Base-by-base conservation (phyloP, 768 basidiomycete species). In the Saitozyma sp. region DNA sequence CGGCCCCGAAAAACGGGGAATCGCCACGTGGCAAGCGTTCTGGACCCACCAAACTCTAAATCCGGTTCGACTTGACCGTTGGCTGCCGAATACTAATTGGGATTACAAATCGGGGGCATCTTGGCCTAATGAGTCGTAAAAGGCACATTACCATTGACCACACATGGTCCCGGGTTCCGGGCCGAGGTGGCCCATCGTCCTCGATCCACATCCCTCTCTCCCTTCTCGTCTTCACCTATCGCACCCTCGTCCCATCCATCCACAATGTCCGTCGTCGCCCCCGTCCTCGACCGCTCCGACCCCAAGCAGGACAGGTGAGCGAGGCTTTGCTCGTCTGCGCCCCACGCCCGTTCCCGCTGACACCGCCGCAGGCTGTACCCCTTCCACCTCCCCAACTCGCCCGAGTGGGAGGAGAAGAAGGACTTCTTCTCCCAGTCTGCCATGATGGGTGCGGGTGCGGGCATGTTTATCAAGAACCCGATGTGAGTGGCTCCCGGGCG, bases 401-500 rank as follows among this genome's bases (percentile, higher is more conserved):
- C 70, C 29, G 74, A 70, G 58, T 75, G 74, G 74, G 59, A 59
- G 42, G 63, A 68, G 54, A 45, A 68, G 50, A 70, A 68, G 53
- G 70, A 70, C 52, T 64, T 54, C n/a, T 72, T 67, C 46, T 51
- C 54, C 11, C 63, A 62, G 39, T 57, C 64, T 9, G 67, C 71
- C 2, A 72, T 73, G 74, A 72, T 68, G 59, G 69, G 62, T 51
- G 66, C 74, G 40, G 74, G 74, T 53, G 74, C 71, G 29, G 74
- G 74, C 13, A 75, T 75, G 67, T 75, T 75, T 55, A 61, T 75
- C 49, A 72, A 72, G 62, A 71, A 73, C 42, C 74, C 74, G 45
- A 29, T 73, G 74, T 75, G 50, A 60, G 71, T 75, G 9, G 14
- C 0, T 41, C 7, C 7, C 58, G 29, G 29, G 29, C 29, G 29